Conservation (phyloP, 768 basidiomycete species). For the Pleurotus pulmonarius region DNA sequence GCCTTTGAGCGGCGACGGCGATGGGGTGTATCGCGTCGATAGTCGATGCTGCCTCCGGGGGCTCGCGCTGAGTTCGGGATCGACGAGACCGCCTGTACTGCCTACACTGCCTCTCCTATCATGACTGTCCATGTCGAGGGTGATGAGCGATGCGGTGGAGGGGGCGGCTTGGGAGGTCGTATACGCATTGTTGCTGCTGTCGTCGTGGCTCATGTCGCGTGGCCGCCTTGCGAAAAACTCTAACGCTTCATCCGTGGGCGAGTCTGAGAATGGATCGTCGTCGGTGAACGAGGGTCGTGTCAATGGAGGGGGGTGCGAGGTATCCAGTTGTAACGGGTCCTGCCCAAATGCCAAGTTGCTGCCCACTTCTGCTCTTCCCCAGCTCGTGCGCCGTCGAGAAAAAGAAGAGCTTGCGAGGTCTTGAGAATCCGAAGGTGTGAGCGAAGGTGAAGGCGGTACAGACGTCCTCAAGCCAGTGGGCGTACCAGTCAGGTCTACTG, state of each 20-base stretch:
- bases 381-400: slow-evolving; percentile 55
- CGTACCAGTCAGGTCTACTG: slow-evolving; percentile 49
- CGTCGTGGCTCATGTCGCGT: slow-evolving; percentile 27
- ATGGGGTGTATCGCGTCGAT: slow-evolving; percentile 47
- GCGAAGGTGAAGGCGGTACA: slow-evolving; percentile 52
- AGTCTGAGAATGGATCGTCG: slow-evolving; percentile 47
- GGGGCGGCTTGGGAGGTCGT: slow-evolving; percentile 40
- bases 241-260: slow-evolving; percentile 30
- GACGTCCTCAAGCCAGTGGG: slow-evolving; percentile 38
- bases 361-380: slow-evolving; percentile 41
- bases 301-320: slow-evolving; percentile 19
- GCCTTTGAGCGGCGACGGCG: slow-evolving; percentile 57
- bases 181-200: slow-evolving; percentile 33
- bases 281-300: slow-evolving; percentile 15
- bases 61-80: slow-evolving; percentile 47
- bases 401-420: slow-evolving; percentile 17
- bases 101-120: slow-evolving; percentile 42
- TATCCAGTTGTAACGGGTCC: slow-evolving; percentile 43
- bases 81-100: slow-evolving; percentile 27
- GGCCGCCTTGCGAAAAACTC: slow-evolving; percentile 12
- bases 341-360: slow-evolving; percentile 21
- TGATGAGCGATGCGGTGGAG: slow-evolving; percentile 52
- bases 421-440: slow-evolving; percentile 46
- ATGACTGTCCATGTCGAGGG: slow-evolving; percentile 27
- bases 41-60: slow-evolving; percentile 36